A percentile compares a stretch with the other conserved stretches of the same genome.
phyloP scores from a whole-genome alignment of 441 rosid species.

The Aquilaria agallochum region DNA sequence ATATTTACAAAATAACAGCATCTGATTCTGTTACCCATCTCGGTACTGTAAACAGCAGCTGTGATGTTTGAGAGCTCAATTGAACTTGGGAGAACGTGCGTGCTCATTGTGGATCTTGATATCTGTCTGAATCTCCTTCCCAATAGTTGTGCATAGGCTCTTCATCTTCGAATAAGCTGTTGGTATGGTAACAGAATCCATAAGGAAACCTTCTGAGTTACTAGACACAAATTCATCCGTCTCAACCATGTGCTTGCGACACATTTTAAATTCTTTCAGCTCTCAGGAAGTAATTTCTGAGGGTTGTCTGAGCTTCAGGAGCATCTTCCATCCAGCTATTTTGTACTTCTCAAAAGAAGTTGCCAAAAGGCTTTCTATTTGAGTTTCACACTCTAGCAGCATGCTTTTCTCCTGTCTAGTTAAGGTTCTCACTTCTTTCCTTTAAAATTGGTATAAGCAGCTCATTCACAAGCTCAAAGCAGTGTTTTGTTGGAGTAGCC shows the following conservation, averaged over 20 bases:
- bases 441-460: slow-evolving; percentile 74
- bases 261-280: slow-evolving; percentile 73
- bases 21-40: slow-evolving; percentile 65
- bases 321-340: slow-evolving; percentile 69
- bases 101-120: slow-evolving; percentile 79
- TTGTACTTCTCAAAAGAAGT: slow-evolving; percentile 79
- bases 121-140: slow-evolving; percentile 77
- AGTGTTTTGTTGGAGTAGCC: slow-evolving; percentile 85
- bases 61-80: slow-evolving; percentile 84
- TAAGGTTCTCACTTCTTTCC: slow-evolving; percentile 69
- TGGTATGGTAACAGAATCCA: slow-evolving; percentile 75
- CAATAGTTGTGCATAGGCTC: slow-evolving; percentile 56
- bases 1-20: too few relatives aligned
- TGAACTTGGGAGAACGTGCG: slow-evolving; percentile 88
- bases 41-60: slow-evolving; percentile 81
- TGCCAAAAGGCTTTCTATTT: slow-evolving; percentile 77
- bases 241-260: slow-evolving; percentile 79
- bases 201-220: slow-evolving; percentile 69
- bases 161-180: slow-evolving; percentile 91
- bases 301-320: slow-evolving; percentile 71
- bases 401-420: slow-evolving; percentile 95
- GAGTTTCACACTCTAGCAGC: slow-evolving; percentile 78
- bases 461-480: slow-evolving; percentile 82
- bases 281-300: slow-evolving; percentile 84
- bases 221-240: slow-evolving; percentile 83